Base-by-base conservation (phyloP, 768 basidiomycete species). In the Suillus brevipes region DNA sequence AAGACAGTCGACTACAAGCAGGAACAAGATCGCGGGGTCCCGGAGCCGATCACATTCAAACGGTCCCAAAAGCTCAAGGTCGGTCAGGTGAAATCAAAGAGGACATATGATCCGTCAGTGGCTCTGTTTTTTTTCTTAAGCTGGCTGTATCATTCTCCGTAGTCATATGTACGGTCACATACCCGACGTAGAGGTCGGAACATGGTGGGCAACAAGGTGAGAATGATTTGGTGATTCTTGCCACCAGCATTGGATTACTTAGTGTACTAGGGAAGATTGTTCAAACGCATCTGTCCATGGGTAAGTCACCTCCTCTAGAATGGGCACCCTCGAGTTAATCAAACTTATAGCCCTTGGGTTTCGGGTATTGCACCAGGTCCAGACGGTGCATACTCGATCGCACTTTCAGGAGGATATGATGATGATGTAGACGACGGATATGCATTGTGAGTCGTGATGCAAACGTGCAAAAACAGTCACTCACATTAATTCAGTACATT, bases 351-450 rank as follows among this genome's bases (percentile, higher is more conserved):
- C 2, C 94, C 94, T 0, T 87, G 85, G 81, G 94, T 97, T 7
- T 90, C 85, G 42, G 95, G 95, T 0, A 96, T 97, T 52, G 81
- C 37, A 76, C 70, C 77, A 16, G 82, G 89, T 3, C 78, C 78
- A 0, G 66, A 88, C 6, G 95, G 95, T 2, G 91, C 92, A 2
- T 92, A 90, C 68, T 94, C 92, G 50, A 85, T 97, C 16, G 94
- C 91, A 3, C 84, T 97, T 4, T 94, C 92, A 47, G 95, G 95
- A 13, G 95, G 92, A 2, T 95, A 95, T 64, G 89, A 91, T 38
- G 93, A 94, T 62, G 93, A 94, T 68, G 84, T 94, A 20, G 92
- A 95, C 67, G 74, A 87, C 18, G 92, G 92, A 62, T 89, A 93
- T 66, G 90, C 83, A 14, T 94, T 94, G 92, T 93, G 71, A 77